These are phyloP conservation scores for Omphalotus guepiniiformis DNA, from an alignment of 768 basidiomycete genomes.

Conservation along the genomic window DNA sequence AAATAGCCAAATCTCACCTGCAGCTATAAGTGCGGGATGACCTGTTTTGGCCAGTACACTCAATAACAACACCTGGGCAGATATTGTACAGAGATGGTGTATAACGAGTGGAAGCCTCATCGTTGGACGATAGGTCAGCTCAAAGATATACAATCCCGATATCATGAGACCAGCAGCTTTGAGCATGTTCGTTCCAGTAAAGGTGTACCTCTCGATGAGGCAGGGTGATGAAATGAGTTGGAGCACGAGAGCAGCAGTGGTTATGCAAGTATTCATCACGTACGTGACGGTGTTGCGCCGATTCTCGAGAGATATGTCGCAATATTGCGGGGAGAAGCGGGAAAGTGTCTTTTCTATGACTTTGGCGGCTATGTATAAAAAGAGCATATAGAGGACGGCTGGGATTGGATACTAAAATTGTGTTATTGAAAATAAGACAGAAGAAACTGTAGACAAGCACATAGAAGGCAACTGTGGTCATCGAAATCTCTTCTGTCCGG, in stretches of 20 bases:
- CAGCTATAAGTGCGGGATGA: conserved; percentile 1
- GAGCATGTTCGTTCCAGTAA: neutral
- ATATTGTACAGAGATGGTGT: conserved; percentile 2
- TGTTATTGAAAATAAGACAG: neutral
- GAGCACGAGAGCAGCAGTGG: neutral
- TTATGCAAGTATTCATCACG: neutral
- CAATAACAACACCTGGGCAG: neutral
- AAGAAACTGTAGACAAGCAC: neutral
- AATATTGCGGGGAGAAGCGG: neutral
- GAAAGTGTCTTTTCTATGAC: neutral
- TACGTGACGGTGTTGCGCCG: conserved; percentile 3
- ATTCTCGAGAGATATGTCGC: neutral
- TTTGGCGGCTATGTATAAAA: neutral
- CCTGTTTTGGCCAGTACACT: neutral
- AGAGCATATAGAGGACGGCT: conserved; percentile 1
- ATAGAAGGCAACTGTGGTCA: conserved; percentile 3
- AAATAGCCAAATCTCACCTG: conserved; percentile 1
- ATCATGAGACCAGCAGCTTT: neutral
- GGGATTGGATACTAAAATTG: neutral
- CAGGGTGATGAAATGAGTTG: conserved; percentile 1
- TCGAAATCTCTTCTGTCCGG: neutral
- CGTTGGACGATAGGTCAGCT: conserved; percentile 1
- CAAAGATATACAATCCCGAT: conserved; percentile 2
- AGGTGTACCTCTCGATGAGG: neutral
- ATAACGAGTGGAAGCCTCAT: conserved; percentile 3